Percentiles rank a stretch among this genome's conserved stretches.
These are phyloP conservation scores for Tolypocladium paradoxum DNA, from an alignment of 2,329 filamentous ascomycete species.

Conservation along the genomic window DNA sequence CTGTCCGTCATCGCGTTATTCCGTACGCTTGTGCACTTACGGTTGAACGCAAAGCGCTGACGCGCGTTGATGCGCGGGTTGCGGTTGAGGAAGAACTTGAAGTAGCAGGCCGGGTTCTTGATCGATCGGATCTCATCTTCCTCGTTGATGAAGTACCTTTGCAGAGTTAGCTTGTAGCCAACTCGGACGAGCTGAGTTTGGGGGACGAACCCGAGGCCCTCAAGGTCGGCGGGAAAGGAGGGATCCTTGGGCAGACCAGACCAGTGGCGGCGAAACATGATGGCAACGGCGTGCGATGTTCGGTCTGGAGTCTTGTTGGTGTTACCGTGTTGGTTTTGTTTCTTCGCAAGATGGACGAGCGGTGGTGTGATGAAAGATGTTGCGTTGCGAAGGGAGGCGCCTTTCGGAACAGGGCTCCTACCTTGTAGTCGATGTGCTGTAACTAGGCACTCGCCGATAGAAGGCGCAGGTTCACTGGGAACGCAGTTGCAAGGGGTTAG, in stretches of 20 bases:
- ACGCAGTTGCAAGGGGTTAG: not conserved
- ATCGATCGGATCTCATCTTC: conserved; percentile 65
- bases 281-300: not conserved
- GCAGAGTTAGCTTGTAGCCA: not conserved
- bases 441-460: not conserved
- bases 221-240: conserved; percentile 52
- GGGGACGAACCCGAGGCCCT: conserved; percentile 57
- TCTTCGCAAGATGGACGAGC: no score
- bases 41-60: conserved; percentile 63
- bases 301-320: not conserved
- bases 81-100: conserved; percentile 62
- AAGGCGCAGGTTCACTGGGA: not conserved
- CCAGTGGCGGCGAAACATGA: conserved; percentile 64
- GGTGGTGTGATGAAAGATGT: not conserved
- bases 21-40: conserved; percentile 31
- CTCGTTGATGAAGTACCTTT: conserved; percentile 68
- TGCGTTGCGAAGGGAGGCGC: not conserved
- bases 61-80: conserved; percentile 69
- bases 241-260: conserved; percentile 61
- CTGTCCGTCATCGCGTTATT: not conserved
- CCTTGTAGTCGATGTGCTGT: not conserved
- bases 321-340: not conserved
- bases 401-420: not conserved
- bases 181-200: not conserved
- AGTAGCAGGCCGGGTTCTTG: conserved; percentile 55